Evolutionary conservation across 352 stramenopile species (phyloP), one percentile per base, ranked within the genome.

Genomic region (Synura sp.): DNA sequence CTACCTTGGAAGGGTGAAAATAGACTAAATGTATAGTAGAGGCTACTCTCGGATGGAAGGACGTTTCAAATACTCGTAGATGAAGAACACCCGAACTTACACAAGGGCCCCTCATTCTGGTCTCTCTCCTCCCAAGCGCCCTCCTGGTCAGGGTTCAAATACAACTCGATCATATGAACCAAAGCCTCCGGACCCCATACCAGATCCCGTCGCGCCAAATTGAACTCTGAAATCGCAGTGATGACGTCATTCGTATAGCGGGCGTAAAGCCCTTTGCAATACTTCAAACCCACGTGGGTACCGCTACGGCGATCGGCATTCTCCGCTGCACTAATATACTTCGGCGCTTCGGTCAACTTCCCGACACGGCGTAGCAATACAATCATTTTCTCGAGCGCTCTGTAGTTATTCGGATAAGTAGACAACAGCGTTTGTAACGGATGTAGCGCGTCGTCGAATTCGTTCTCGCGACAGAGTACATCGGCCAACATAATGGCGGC

Each of bases 131-230:
- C 90, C 91, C 91, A 97, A 14, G 96, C 59, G 73, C 94, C 94
- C 42, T 94, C 91, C 27, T 93, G 92, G 81, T 97, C 92, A 4
- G 92, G 92, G 75, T 95, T 96, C 29, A 97, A 77, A 79, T 97
- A 97, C 55, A 97, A 92, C 82, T 97, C 88, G 63, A 94, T 91
- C 89, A 97, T 95, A 79, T 95, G 88, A 38, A 92, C 87, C n/a
- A 97, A 85, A 41, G 92, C 90, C 5, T 83, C 83, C 31, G 88
- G 80, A 29, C 91, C 93, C 90, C 90, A 97, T 25, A 80, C 17
- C 1, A 5, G 86, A 78, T 97, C 90, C 35, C 87, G 85, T 4
- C 93, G 82, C 7, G 89, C 90, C 7, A 93, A 83, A 74, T 97
- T 97, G 78, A 97, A 93, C 31, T 87, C 85, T 19, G 91, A 85